phyloP scores from a whole-genome alignment of 179 eudicot genomes.

The Spinacia oleracea region DNA sequence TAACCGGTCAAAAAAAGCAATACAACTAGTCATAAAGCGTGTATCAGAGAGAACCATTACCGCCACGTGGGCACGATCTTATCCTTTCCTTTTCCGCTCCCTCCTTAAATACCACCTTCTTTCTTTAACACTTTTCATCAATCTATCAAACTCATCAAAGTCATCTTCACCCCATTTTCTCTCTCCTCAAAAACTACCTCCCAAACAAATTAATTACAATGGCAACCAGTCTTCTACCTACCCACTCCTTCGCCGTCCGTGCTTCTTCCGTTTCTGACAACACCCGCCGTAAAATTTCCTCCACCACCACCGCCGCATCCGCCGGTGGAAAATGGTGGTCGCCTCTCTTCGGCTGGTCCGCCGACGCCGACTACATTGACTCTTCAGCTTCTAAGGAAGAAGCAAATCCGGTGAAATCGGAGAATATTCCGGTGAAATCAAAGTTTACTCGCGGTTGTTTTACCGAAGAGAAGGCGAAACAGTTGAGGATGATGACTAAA shows the following conservation, averaged over 20 bases:
- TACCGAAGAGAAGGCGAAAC: slow-evolving; percentile 69
- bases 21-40: not conserved
- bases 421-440: slow-evolving; percentile 26
- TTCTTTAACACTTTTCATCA: not conserved
- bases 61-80: slow-evolving; percentile 36
- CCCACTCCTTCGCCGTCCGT: slow-evolving; percentile 23
- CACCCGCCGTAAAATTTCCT: slow-evolving; percentile 8
- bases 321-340: slow-evolving; percentile 51
- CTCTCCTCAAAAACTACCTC: not conserved
- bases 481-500: slow-evolving; percentile 56
- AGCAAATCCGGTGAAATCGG: not conserved
- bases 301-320: slow-evolving; percentile 8
- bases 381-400: not conserved
- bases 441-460: slow-evolving; percentile 48
- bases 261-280: slow-evolving; percentile 23
- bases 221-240: slow-evolving; percentile 36
- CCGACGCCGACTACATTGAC: slow-evolving; percentile 55
- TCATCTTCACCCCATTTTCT: not conserved
- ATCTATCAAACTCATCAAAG: not conserved
- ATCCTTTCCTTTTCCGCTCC: slow-evolving; percentile 14
- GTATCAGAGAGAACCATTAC: not conserved
- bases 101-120: slow-evolving; percentile 1
- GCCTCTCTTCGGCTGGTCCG: slow-evolving; percentile 56
- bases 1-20: slow-evolving; percentile 7
- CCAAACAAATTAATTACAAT: slow-evolving; percentile 9